Conservation (phyloP, 345 rosid species). For the Lagerstroemia speciosa region DNA sequence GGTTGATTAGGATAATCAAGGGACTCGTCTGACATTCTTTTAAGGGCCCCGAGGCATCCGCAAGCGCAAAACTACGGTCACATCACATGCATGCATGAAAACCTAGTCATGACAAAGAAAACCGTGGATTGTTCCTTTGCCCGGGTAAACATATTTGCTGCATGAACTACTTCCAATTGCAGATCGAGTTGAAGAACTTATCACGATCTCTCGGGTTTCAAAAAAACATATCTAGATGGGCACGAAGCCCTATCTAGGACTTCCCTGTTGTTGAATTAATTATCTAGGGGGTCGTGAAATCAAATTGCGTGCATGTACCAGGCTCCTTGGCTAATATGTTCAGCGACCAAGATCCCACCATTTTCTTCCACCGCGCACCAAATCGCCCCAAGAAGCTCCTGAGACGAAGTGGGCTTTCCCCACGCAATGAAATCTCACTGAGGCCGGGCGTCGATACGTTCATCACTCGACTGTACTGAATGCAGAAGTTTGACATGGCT, state of each 20-base stretch:
- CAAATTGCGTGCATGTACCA: neutral
- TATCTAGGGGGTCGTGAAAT: neutral
- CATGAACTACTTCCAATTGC: neutral
- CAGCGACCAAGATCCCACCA: neutral
- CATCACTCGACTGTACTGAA: too few relatives aligned
- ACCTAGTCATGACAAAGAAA: neutral
- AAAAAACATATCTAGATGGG: neutral
- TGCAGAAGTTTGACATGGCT: too few relatives aligned
- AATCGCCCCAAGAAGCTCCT: too few relatives aligned
- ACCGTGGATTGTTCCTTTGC: neutral
- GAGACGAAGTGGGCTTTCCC: too few relatives aligned
- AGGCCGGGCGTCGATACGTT: too few relatives aligned
- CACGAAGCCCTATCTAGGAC: neutral
- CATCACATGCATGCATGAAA: neutral
- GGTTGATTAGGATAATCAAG: neutral
- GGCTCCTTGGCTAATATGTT: too few relatives aligned
- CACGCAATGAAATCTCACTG: too few relatives aligned
- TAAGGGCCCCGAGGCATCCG: neutral
- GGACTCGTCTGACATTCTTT: neutral
- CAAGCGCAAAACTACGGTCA: neutral
- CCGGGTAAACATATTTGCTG: neutral
- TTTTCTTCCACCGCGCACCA: too few relatives aligned
- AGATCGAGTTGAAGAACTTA: neutral
- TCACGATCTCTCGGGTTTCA: neutral
- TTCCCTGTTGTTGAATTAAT: neutral